Evolutionary conservation across 805 yeast genomes (phyloP).

Genomic region (Candida ipomoeae): DNA sequence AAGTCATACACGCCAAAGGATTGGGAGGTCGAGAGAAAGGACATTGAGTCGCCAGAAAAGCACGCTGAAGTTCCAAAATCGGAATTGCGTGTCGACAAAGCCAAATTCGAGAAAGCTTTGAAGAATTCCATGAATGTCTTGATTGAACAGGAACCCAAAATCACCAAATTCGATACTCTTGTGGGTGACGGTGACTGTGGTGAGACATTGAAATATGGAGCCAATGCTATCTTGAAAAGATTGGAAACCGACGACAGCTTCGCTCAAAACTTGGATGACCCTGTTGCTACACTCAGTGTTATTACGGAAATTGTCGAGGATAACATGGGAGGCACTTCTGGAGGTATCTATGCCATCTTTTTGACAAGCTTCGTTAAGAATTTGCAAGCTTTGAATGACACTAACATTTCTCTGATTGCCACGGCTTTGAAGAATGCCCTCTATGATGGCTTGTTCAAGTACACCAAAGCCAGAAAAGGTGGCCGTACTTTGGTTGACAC

Average conservation of each 20-base stretch:
- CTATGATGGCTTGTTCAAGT: constrained; percentile 65
- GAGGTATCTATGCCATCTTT: constrained; percentile 85
- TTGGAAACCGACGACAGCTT: constrained; percentile 37
- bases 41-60: constrained; percentile 25
- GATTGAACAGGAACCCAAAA: constrained; percentile 59
- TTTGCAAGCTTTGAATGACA: constrained; percentile 36
- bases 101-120: constrained; percentile 49
- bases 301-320: constrained; percentile 82
- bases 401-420: constrained; percentile 34
- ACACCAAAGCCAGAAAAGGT: constrained; percentile 85
- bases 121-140: constrained; percentile 37
- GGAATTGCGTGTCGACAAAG: constrained; percentile 26
- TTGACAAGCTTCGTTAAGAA: constrained; percentile 67
- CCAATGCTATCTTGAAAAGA: constrained; percentile 60
- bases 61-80: constrained; percentile 24
- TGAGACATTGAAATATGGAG: constrained; percentile 81
- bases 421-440: constrained; percentile 56
- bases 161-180: constrained; percentile 78
- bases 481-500: constrained; percentile 90
- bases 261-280: constrained; percentile 34
- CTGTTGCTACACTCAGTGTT: constrained; percentile 57
- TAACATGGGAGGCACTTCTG: constrained; percentile 97
- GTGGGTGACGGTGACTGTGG: constrained; percentile 99
- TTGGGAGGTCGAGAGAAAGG: constrained; percentile 27
- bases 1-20: constrained; percentile 27